A percentile compares a stretch with the other conserved stretches of the same genome.
These are phyloP conservation scores for Chalciporus pseudorubinellus DNA, from an alignment of 768 basidiomycete genomes.

Conservation along the genomic window DNA sequence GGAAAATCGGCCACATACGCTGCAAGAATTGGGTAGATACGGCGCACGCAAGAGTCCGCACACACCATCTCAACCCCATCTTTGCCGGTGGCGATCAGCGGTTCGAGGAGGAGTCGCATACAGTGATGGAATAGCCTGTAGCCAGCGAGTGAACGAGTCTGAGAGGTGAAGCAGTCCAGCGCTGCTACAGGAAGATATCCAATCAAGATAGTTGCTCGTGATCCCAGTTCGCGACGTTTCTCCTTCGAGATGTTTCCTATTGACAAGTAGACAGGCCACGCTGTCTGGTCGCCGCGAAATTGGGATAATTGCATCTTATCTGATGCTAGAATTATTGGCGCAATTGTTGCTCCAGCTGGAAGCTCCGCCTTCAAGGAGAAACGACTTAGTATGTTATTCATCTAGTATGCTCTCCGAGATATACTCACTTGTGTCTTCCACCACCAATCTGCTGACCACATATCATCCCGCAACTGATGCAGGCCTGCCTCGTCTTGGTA, in stretches of 20 bases:
- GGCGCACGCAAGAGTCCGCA: constrained; percentile 9
- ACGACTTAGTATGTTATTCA: no score
- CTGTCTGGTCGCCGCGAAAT: constrained; percentile 33
- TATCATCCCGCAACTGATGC: constrained; percentile 11
- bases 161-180: constrained; percentile 1
- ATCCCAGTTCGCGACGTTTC: constrained; percentile 5
- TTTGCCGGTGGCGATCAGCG: constrained; percentile 10
- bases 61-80: constrained; percentile 19
- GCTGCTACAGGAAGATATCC: constrained; percentile 5
- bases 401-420: background rate
- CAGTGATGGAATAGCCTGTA: constrained; percentile 25
- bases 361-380: background rate
- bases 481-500: constrained; percentile 5
- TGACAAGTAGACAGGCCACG: constrained; percentile 26
- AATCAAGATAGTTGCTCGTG: constrained; percentile 7
- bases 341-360: constrained; percentile 12
- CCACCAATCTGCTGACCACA: constrained; percentile 29
- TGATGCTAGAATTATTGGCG: constrained; percentile 25
- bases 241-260: constrained; percentile 25
- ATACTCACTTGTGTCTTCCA: constrained; percentile 18
- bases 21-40: constrained; percentile 10
- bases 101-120: constrained; percentile 14
- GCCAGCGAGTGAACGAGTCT: constrained; percentile 2
- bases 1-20: constrained; percentile 19
- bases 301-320: constrained; percentile 45